Evolutionary conservation across 2,329 filamentous ascomycete genomes (phyloP).

Genomic region (Graphilbum sp.): DNA sequence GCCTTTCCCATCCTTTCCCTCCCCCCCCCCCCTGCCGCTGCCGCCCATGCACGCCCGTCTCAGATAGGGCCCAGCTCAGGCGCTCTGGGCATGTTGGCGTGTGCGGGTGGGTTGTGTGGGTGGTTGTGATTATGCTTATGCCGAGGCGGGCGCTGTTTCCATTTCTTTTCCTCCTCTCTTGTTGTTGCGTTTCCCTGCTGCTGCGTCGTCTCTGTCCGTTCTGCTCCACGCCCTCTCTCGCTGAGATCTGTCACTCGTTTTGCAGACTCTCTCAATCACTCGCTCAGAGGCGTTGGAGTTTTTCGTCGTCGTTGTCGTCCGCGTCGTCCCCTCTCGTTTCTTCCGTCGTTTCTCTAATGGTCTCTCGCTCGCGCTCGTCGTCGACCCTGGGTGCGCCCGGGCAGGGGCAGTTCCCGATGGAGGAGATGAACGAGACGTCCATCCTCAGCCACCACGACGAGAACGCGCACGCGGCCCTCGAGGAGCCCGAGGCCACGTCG

Average conservation of each 20-base stretch:
- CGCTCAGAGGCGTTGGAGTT: too few relatives aligned
- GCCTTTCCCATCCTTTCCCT: too few relatives aligned
- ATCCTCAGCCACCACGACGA: conserved; percentile 1
- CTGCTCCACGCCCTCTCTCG: neutral
- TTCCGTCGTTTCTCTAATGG: neutral
- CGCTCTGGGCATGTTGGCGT: too few relatives aligned
- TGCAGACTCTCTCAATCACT: neutral
- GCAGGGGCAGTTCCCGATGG: neutral
- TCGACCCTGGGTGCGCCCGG: neutral
- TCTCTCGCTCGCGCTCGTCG: neutral
- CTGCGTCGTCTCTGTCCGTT: neutral
- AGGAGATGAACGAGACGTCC: conserved; percentile 2
- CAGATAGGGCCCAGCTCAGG: too few relatives aligned
- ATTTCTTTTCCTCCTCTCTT: neutral
- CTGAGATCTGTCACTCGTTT: conserved; percentile 1
- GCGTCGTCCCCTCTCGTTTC: neutral
- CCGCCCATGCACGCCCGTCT: too few relatives aligned
- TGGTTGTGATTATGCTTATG: too few relatives aligned
- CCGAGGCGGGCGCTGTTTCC: too few relatives aligned
- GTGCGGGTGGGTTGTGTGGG: too few relatives aligned
- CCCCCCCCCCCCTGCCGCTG: too few relatives aligned
- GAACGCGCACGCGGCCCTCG: neutral
- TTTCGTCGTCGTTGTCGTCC: too few relatives aligned
- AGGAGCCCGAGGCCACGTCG: neutral
- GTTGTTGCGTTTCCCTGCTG: neutral